A percentile compares a stretch with the other conserved stretches of the same genome.
These are phyloP conservation scores for Pelargonium exstipulatum DNA, from an alignment of 441 rosid species.

Conservation along the genomic window DNA sequence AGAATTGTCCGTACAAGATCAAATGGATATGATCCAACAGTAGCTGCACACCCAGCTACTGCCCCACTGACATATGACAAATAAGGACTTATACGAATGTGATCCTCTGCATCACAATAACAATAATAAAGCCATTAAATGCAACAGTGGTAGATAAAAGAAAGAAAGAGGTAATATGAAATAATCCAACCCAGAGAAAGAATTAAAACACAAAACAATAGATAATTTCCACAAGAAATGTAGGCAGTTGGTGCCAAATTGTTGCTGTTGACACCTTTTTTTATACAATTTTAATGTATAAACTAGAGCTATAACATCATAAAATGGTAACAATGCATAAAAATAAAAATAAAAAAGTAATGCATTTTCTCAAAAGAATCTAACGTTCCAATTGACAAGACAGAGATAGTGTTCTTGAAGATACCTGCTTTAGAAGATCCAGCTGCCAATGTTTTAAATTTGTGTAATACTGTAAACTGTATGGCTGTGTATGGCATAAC, in stretches of 20 bases:
- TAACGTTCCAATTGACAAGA: not conserved
- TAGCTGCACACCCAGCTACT: conserved; percentile 91
- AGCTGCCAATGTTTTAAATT: conserved; percentile 67
- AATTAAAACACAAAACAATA: not conserved
- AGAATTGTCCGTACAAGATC: conserved; percentile 86
- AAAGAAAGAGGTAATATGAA: not conserved
- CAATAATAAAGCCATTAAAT: not conserved
- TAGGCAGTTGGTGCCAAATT: not conserved
- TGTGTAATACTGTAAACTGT: conserved; percentile 80
- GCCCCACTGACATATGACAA: conserved; percentile 84
- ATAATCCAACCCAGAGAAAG: not conserved
- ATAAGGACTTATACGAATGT: conserved; percentile 72
- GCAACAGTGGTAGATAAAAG: conserved; percentile 1
- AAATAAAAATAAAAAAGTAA: too few species aligned
- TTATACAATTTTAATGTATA: not conserved
- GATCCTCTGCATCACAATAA: conserved; percentile 60
- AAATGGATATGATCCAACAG: conserved; percentile 92
- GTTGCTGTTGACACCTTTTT: not conserved
- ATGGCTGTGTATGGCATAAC: conserved; percentile 91
- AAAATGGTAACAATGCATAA: not conserved
- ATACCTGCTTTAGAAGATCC: conserved; percentile 91
- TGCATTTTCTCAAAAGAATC: not conserved
- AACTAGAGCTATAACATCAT: not conserved
- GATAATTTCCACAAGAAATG: not conserved
- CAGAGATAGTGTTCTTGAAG: not conserved